phyloP scores from a whole-genome alignment of 2,329 filamentous ascomycete species.

The Fusarium mangiferae region DNA sequence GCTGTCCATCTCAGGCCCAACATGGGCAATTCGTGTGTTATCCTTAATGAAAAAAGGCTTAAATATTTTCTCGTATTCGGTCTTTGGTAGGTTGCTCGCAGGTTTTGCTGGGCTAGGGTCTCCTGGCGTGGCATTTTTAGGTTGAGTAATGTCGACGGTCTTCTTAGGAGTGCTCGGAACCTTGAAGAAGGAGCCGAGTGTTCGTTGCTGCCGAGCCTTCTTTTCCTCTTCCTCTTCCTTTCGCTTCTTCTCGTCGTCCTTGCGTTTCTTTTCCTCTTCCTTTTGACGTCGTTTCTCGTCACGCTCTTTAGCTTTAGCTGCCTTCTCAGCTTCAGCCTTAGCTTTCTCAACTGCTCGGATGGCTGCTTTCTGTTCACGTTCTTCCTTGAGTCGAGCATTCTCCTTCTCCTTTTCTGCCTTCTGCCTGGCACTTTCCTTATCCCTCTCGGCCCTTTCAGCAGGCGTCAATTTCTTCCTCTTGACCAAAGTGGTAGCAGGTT shows the following conservation, averaged over 20 bases:
- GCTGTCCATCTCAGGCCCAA: conserved; percentile 66
- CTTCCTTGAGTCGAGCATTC: conserved; percentile 51
- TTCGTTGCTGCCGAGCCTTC: conserved; percentile 60
- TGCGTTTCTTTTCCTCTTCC: conserved; percentile 52
- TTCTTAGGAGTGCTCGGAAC: conserved; percentile 55
- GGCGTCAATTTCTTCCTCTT: conserved; percentile 58
- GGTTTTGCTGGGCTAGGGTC: conserved; percentile 40
- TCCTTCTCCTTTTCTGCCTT: conserved; percentile 54
- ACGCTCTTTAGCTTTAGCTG: conserved; percentile 50
- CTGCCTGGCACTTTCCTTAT: conserved; percentile 50
- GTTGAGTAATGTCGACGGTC: conserved; percentile 46
- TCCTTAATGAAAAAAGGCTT: conserved; percentile 83
- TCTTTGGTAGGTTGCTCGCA: conserved; percentile 41
- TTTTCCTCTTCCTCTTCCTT: conserved; percentile 64
- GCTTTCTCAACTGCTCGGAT: conserved; percentile 46
- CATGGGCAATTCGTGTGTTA: conserved; percentile 75
- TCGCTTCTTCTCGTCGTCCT: conserved; percentile 54
- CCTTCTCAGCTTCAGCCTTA: conserved; percentile 51
- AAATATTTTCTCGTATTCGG: conserved; percentile 77
- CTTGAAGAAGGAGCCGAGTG: conserved; percentile 60
- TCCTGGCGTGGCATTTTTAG: conserved; percentile 44
- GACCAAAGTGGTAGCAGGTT: conserved; percentile 39
- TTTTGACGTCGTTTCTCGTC: conserved; percentile 54
- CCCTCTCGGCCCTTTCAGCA: conserved; percentile 51
- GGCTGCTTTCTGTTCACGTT: conserved; percentile 46